These are phyloP conservation scores for Malania oleifera DNA, from an alignment of 164 flowering plant genomes.

Conservation along the genomic window DNA sequence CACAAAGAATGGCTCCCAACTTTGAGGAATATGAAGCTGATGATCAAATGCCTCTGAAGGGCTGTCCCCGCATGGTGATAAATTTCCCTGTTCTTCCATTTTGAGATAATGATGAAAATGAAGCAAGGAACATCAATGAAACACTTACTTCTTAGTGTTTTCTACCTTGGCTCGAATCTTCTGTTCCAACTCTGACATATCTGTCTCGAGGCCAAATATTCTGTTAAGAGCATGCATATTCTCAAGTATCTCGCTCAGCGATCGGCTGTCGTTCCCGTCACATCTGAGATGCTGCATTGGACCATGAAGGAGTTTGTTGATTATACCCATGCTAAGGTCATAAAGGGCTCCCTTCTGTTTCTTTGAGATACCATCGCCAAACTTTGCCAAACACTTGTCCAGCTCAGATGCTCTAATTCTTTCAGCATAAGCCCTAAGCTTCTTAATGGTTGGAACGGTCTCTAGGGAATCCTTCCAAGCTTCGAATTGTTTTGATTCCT, in stretches of 20 bases:
- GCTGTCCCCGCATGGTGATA: too few relatives aligned
- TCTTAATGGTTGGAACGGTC: slow-evolving; percentile 98
- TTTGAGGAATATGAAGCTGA: too few relatives aligned
- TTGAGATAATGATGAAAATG: too few relatives aligned
- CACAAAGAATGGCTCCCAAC: too few relatives aligned
- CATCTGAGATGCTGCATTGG: slow-evolving; percentile 78
- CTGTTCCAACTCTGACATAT: slow-evolving; percentile 28
- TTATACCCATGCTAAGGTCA: slow-evolving; percentile 86
- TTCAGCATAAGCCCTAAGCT: slow-evolving; percentile 83
- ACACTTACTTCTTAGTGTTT: slow-evolving; percentile 3
- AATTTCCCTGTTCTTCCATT: too few relatives aligned
- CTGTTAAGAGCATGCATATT: slow-evolving; percentile 16
- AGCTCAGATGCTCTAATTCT: slow-evolving; percentile 71
- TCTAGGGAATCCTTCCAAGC: slow-evolving; percentile 96
- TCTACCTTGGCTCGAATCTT: slow-evolving; percentile 13
- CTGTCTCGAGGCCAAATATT: slow-evolving; percentile 85
- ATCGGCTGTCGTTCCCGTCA: slow-evolving; percentile 66
- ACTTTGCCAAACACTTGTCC: slow-evolving; percentile 79
- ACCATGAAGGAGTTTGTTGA: slow-evolving; percentile 92
- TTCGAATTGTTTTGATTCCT: slow-evolving; percentile 79
- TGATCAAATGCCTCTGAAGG: too few relatives aligned
- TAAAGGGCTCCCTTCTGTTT: slow-evolving; percentile 69
- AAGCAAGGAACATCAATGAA: too few relatives aligned
- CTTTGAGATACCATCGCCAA: slow-evolving; percentile 77
- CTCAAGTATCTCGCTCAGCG: slow-evolving; percentile 11